Percentiles rank a stretch among this genome's conserved stretches.
phyloP scores from a whole-genome alignment of 805 yeast genomes.

The Barnettozyma siamensis region DNA sequence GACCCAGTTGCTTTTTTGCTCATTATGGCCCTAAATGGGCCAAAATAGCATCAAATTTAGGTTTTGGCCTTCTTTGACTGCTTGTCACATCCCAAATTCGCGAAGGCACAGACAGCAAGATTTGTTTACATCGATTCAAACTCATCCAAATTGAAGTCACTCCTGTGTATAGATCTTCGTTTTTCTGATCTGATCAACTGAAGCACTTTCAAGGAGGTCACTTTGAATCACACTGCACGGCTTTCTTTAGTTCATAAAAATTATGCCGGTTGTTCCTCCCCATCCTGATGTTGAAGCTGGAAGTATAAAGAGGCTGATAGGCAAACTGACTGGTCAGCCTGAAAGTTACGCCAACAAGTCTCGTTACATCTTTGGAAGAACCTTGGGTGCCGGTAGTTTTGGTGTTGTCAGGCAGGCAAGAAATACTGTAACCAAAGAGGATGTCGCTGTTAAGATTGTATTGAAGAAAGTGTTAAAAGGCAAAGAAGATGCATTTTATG shows the following conservation, averaged over 20 bases:
- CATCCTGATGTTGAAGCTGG: slow-evolving; percentile 26
- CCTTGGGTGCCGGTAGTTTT: slow-evolving; percentile 92
- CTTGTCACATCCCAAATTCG: too few species aligned
- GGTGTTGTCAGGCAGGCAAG: slow-evolving; percentile 86
- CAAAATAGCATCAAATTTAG: too few species aligned
- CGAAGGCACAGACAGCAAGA: too few species aligned
- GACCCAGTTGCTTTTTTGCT: too few species aligned
- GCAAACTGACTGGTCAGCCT: slow-evolving; percentile 69
- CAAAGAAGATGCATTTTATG: slow-evolving; percentile 68
- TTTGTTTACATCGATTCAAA: too few species aligned
- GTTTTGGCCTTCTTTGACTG: neutral
- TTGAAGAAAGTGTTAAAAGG: slow-evolving; percentile 80
- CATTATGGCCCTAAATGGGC: too few species aligned
- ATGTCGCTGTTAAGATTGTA: slow-evolving; percentile 87
- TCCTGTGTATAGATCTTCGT: too few species aligned
- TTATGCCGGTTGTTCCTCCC: slow-evolving; percentile 14
- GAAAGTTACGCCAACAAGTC: slow-evolving; percentile 58
- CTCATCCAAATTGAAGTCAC: too few species aligned
- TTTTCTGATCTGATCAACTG: too few species aligned
- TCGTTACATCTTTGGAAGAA: slow-evolving; percentile 70
- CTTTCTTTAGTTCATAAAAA: neutral
- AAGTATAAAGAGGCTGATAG: slow-evolving; percentile 33
- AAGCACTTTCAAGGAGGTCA: too few species aligned
- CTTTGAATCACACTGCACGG: too few species aligned
- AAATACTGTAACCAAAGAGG: slow-evolving; percentile 44